Evolutionary conservation across 2,329 filamentous ascomycete genomes (phyloP), one percentile per base, ranked within the genome.

Genomic region (Colletotrichum destructivum): DNA sequence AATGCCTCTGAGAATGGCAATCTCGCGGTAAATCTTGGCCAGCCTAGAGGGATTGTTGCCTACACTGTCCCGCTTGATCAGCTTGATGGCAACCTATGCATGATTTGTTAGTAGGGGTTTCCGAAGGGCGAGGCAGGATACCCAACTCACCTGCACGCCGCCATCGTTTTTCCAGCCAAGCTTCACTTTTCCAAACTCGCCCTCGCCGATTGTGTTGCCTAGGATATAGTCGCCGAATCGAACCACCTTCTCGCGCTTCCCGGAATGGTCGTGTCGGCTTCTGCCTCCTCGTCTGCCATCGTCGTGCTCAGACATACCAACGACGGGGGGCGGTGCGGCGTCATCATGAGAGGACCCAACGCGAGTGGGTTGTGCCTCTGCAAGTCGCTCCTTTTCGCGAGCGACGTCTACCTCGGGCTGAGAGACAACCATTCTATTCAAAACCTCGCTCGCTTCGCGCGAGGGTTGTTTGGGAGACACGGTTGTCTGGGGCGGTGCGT

Each of bases 151-250:
- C 54, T 72, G 70, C 23, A 72, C 70, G 52, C 68, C 68, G 68
- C 68, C 68, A 62, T 72, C 70, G 13, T 72, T 69, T n/a, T 72
- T 72, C 70, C 70, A 72, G 18, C 70, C 70, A 79, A 98, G 91
- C 83, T 98, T 98, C 77, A 99, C 96, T 81, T 99, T 99, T 75
- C 96, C 96, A 81, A 99, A 99, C 82, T 99, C 96, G 73, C 96
- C 96, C 85, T 99, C 96, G 61, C 96, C 96, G 61, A 99, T 92
- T 2, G 96, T 98, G 81, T 98, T 96, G 46, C 96, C 96, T 4
- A 99, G 88, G 72, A 97, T 94, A 82, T 98, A 99, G 74, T 98
- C 95, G 72, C 96, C 96, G 80, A 99, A 98, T 75, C 94, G 95
- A 52, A 93, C 95, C 3, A 71, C 67, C 84, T 97, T 98, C 76